phyloP scores from a whole-genome alignment of 768 basidiomycete species.

The Hericium alpestre region DNA sequence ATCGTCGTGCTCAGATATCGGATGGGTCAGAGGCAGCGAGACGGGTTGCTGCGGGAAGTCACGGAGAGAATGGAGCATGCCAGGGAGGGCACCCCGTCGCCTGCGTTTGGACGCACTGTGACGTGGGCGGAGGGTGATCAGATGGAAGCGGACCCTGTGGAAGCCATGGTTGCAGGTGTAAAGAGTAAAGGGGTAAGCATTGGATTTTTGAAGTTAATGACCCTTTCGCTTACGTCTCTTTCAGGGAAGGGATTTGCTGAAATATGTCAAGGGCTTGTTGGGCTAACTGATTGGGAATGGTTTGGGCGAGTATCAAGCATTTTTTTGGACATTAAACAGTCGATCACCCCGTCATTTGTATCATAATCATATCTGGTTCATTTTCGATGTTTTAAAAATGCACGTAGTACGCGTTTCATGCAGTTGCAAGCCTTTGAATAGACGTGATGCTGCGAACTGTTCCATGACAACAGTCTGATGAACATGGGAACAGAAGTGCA shows the following conservation, averaged over 20 bases:
- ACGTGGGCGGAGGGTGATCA: constrained; percentile 24
- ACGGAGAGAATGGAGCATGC: neutral
- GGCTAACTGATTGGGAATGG: neutral
- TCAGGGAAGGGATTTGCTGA: constrained; percentile 34
- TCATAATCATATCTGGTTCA: neutral
- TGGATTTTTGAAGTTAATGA: neutral
- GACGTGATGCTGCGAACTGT: no score
- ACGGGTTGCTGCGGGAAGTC: constrained; percentile 21
- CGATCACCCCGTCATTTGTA: neutral
- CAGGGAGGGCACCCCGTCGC: constrained; percentile 5
- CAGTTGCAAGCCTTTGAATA: no score
- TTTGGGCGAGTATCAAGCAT: neutral
- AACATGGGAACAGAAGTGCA: no score
- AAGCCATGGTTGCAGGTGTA: constrained; percentile 68
- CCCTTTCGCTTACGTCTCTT: neutral
- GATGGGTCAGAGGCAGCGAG: constrained; percentile 44
- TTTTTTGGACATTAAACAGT: no score
- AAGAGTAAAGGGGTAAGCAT: constrained; percentile 62
- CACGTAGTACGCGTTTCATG: no score
- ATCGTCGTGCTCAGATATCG: constrained; percentile 58
- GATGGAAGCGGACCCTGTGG: constrained; percentile 38
- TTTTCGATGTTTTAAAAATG: neutral
- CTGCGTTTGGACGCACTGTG: constrained; percentile 13
- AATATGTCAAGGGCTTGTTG: constrained; percentile 11
- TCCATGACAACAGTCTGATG: no score